phyloP scores from a whole-genome alignment of 345 rosid species.

The Camelina hispida region DNA sequence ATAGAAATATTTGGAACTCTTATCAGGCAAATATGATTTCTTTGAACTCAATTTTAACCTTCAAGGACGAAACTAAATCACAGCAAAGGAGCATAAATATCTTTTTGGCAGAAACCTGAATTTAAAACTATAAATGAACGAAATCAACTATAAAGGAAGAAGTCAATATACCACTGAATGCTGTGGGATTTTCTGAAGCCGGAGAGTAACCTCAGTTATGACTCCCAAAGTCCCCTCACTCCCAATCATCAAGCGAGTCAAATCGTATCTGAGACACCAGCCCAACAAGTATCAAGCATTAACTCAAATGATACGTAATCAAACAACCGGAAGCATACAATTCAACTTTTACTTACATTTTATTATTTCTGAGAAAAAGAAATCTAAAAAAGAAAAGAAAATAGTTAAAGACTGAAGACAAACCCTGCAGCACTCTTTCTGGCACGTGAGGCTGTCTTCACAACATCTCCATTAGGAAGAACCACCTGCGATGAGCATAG shows the following conservation, averaged over 20 bases:
- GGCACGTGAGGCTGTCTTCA: conserved; percentile 98
- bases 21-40: neutral
- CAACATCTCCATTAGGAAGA: conserved; percentile 88
- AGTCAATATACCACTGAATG: conserved; percentile 76
- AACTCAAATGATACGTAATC: neutral
- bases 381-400: conserved; percentile 10
- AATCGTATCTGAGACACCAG: conserved; percentile 68
- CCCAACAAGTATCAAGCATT: conserved; percentile 9
- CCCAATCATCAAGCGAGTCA: conserved; percentile 89
- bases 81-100: neutral
- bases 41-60: neutral
- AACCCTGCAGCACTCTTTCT: conserved; percentile 98
- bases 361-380: neutral
- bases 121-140: neutral
- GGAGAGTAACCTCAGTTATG: conserved; percentile 82
- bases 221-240: conserved; percentile 97
- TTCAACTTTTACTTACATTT: neutral
- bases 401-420: conserved; percentile 45
- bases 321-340: neutral
- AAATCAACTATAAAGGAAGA: conserved; percentile 24
- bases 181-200: conserved; percentile 89
- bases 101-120: conserved; percentile 10
- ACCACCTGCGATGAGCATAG: conserved; percentile 62
- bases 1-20: neutral
- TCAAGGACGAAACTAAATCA: conserved; percentile 10